Base-by-base conservation (phyloP, 495 filamentous ascomycete species). In the Aspergillus hancockii region DNA sequence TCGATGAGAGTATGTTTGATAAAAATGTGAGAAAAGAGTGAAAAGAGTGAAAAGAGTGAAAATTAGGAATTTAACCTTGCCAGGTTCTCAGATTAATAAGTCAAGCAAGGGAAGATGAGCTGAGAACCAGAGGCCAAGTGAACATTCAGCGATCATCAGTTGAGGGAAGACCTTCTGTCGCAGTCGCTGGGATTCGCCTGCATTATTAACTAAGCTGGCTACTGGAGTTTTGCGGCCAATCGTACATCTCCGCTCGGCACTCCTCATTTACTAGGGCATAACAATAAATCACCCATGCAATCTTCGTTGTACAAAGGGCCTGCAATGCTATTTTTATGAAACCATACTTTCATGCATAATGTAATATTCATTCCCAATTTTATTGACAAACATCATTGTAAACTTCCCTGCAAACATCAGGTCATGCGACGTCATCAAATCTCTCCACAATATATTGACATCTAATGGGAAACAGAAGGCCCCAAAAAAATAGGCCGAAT, bases 381-480 rank as follows among this genome's bases (percentile, higher is more conserved):
- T 28, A 7, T 28, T 28, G 7, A 28, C 3, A 28, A 28, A 28
- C 7, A 28, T 28, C 25, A 3, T 28, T 28, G 7, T 28, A 28
- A 28, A 28, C 25, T 28, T 28, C 25, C 25, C 3, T 28, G 25
- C 25, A 28, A 28, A 52, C 30, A 14, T 52, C 61, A 49, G 47
- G 43, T 52, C 52, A 59, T 59, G 55, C 58, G 54, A 58, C 55
- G 55, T 56, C 58, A 31, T 52, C 62, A 65, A 70, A 28, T 65
- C 55, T 52, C 60, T 55, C 46, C 59, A 14, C 65, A 63, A 52
- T 55, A 60, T 68, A 65, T 64, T 50, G 50, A 66, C 61, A 68
- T 67, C 61, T 61, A 61, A 52, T 22, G 47, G 47, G 34, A 47
- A 51, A 21, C 43, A 14, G 5, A 47, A 47, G 43, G 43, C 43